Conservation (phyloP, 345 rosid species). For the Arabis hirsuta region DNA sequence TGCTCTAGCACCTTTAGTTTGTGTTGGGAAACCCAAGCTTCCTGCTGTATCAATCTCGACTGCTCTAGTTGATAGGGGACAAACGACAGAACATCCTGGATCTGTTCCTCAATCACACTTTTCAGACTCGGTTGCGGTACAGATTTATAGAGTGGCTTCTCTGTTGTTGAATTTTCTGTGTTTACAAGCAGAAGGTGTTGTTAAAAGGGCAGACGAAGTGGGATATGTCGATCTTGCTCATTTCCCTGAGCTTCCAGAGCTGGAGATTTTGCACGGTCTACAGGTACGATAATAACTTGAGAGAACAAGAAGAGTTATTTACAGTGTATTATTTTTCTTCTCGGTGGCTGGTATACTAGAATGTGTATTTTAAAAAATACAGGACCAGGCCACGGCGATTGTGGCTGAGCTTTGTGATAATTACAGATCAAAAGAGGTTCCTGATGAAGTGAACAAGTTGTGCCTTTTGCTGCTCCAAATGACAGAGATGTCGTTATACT, state of each 20-base stretch:
- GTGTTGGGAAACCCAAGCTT: constrained; percentile 50
- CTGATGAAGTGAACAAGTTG: constrained; percentile 51
- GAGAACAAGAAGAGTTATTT: constrained; percentile 2
- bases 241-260: constrained; percentile 97
- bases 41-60: constrained; percentile 50
- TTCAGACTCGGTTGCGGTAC: constrained; percentile 81
- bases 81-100: constrained; percentile 45
- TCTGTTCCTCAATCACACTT: constrained; percentile 60
- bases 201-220: constrained; percentile 83
- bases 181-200: constrained; percentile 82
- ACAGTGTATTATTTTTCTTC: background rate
- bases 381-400: constrained; percentile 80
- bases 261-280: constrained; percentile 84
- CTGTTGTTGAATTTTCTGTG: constrained; percentile 80
- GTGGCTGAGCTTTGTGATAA: constrained; percentile 62
- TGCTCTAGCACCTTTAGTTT: constrained; percentile 71
- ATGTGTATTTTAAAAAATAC: constrained; percentile 38
- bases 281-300: constrained; percentile 57
- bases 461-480: constrained; percentile 66
- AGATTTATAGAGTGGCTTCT: constrained; percentile 75
- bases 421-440: constrained; percentile 50
- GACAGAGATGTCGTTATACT: constrained; percentile 77
- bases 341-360: background rate
- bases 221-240: constrained; percentile 84
- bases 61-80: constrained; percentile 60